Evolutionary conservation across 2,329 filamentous ascomycete species (phyloP).

Genomic region (Colletotrichum orbiculare): DNA sequence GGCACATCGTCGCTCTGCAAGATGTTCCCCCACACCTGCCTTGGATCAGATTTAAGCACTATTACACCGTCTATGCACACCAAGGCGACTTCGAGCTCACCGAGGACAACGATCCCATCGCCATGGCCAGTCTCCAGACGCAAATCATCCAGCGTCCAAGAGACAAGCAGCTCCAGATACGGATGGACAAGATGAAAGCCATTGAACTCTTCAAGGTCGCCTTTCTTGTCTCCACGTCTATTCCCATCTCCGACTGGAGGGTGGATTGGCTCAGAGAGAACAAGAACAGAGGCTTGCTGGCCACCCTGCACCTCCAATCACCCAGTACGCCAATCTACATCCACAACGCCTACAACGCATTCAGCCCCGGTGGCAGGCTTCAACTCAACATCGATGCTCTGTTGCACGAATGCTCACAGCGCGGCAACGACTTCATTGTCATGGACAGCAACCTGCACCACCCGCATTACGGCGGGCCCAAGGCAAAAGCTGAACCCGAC

Average conservation of each 20-base stretch:
- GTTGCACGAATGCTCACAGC: background rate
- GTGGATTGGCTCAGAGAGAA: background rate
- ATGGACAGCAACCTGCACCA: background rate
- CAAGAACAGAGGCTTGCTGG: background rate
- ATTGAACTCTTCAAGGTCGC: background rate
- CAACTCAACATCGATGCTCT: background rate
- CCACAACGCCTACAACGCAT: constrained; percentile 4
- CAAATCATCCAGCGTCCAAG: too few species aligned
- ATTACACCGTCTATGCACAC: too few species aligned
- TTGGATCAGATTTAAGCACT: too few species aligned
- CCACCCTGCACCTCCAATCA: background rate
- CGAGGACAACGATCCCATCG: too few species aligned
- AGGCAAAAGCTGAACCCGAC: background rate
- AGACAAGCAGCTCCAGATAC: too few species aligned
- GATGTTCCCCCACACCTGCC: too few species aligned
- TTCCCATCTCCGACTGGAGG: background rate
- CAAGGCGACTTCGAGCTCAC: too few species aligned
- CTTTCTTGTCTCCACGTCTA: constrained; percentile 2
- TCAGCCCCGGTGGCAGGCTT: background rate
- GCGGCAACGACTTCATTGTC: background rate
- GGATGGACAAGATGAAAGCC: background rate
- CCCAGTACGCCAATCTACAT: background rate
- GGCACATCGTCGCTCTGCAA: too few species aligned
- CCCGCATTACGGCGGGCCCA: background rate
- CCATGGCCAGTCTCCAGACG: too few species aligned